These are phyloP conservation scores for Rhodomyrtus tomentosa DNA, from an alignment of 345 rosid genomes.

Conservation along the genomic window DNA sequence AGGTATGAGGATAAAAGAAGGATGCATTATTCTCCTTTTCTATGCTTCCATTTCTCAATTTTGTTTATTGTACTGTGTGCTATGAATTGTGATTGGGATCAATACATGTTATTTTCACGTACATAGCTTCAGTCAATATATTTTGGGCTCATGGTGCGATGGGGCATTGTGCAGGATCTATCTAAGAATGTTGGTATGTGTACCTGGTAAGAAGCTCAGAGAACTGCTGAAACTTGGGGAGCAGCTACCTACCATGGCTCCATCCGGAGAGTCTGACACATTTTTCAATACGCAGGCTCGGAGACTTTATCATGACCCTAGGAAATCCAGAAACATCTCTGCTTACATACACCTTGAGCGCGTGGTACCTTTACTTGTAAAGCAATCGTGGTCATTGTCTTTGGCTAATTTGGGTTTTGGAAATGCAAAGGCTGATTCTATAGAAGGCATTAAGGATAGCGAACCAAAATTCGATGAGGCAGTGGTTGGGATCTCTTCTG, in stretches of 20 bases:
- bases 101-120: neutral
- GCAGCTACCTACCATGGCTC: constrained; percentile 41
- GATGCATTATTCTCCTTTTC: neutral
- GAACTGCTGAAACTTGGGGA: constrained; percentile 63
- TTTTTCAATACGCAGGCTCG: constrained; percentile 60
- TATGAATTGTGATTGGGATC: neutral
- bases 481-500: constrained; percentile 22
- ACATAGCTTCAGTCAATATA: neutral
- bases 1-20: constrained; percentile 33
- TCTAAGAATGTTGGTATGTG: constrained; percentile 74
- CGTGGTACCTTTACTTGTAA: constrained; percentile 48
- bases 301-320: constrained; percentile 36
- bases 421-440: constrained; percentile 25
- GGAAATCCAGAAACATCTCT: constrained; percentile 47
- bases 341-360: constrained; percentile 69
- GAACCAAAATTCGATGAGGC: constrained; percentile 32
- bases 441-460: constrained; percentile 27
- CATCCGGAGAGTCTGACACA: constrained; percentile 61
- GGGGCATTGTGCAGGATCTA: constrained; percentile 50
- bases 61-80: neutral
- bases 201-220: constrained; percentile 75
- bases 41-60: neutral
- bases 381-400: constrained; percentile 82
- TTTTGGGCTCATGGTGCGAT: neutral
- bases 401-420: constrained; percentile 43